These are phyloP conservation scores for Epichloe gansuensis DNA, from an alignment of 2,329 filamentous ascomycete genomes.

Conservation along the genomic window DNA sequence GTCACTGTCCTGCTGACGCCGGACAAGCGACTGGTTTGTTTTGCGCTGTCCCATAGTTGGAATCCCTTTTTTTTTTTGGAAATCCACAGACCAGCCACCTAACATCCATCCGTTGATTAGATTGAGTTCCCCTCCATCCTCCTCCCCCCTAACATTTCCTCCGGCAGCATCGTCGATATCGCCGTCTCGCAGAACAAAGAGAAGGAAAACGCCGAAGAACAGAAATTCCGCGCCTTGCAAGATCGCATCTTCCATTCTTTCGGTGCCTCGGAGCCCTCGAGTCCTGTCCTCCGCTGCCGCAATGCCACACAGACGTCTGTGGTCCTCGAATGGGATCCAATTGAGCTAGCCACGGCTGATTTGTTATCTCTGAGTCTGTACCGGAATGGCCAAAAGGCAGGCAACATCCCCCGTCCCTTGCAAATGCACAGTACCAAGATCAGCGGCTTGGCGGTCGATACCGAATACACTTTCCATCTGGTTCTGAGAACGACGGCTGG, in stretches of 20 bases:
- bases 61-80: neutral
- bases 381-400: slow-evolving; percentile 92
- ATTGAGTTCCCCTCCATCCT: slow-evolving; percentile 98
- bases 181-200: slow-evolving; percentile 75
- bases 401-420: slow-evolving; percentile 76
- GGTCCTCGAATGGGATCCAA: slow-evolving; percentile 94
- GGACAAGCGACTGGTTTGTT: slow-evolving; percentile 76
- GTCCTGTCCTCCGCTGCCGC: slow-evolving; percentile 75
- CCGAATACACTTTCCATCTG: slow-evolving; percentile 89
- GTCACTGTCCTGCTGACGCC: slow-evolving; percentile 93
- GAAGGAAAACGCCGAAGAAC: slow-evolving; percentile 63
- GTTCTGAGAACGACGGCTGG: slow-evolving; percentile 84
- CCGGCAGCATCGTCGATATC: slow-evolving; percentile 95
- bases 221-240: slow-evolving; percentile 74
- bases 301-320: slow-evolving; percentile 98
- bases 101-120: slow-evolving; percentile 33
- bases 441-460: slow-evolving; percentile 88
- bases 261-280: slow-evolving; percentile 61
- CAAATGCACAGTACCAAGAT: slow-evolving; percentile 95
- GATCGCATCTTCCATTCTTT: slow-evolving; percentile 78
- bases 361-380: slow-evolving; percentile 82
- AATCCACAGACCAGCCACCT: neutral
- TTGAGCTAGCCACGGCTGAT: slow-evolving; percentile 83
- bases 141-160: slow-evolving; percentile 91
- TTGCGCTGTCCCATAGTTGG: slow-evolving; percentile 4